Evolutionary conservation across 2,329 filamentous ascomycete species (phyloP).

Genomic region (Graphilbum ipis-grandicollis): DNA sequence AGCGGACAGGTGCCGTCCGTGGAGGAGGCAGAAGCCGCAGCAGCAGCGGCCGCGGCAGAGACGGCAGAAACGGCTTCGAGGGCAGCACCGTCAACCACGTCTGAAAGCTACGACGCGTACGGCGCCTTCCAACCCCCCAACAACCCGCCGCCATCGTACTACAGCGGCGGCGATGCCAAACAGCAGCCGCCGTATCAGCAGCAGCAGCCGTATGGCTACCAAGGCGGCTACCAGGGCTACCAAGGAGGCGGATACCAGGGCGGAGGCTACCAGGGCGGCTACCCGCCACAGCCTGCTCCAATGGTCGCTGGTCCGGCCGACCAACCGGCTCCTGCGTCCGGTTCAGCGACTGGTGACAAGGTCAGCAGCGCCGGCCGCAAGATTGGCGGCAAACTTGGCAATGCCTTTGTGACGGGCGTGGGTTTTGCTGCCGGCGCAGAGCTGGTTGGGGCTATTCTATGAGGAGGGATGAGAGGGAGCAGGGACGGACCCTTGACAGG

Average conservation of each 20-base stretch:
- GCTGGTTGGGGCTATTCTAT: conserved; percentile 83
- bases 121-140: not conserved
- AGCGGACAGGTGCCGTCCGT: conserved; percentile 5
- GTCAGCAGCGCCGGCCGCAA: conserved; percentile 71
- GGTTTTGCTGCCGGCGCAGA: conserved; percentile 83
- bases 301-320: conserved; percentile 32
- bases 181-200: not conserved
- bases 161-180: not conserved
- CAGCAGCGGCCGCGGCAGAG: conserved; percentile 12
- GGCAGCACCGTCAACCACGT: conserved; percentile 6
- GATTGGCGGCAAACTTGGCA: conserved; percentile 86
- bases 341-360: conserved; percentile 38
- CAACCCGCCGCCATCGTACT: conserved; percentile 5
- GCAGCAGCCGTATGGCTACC: not conserved
- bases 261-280: not conserved
- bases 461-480: conserved; percentile 13
- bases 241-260: not conserved
- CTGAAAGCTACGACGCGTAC: conserved; percentile 4
- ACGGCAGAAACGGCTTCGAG: conserved; percentile 8
- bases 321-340: conserved; percentile 25
- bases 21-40: not conserved
- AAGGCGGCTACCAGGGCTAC: conserved; percentile 19
- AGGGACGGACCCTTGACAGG: too few species aligned
- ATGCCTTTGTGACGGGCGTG: conserved; percentile 74
- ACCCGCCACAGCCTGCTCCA: not conserved